A percentile compares a stretch with the other conserved stretches of the same genome.
These are phyloP conservation scores for Periconia sp. DNA, from an alignment of 2,329 filamentous ascomycete genomes.

Conservation along the genomic window DNA sequence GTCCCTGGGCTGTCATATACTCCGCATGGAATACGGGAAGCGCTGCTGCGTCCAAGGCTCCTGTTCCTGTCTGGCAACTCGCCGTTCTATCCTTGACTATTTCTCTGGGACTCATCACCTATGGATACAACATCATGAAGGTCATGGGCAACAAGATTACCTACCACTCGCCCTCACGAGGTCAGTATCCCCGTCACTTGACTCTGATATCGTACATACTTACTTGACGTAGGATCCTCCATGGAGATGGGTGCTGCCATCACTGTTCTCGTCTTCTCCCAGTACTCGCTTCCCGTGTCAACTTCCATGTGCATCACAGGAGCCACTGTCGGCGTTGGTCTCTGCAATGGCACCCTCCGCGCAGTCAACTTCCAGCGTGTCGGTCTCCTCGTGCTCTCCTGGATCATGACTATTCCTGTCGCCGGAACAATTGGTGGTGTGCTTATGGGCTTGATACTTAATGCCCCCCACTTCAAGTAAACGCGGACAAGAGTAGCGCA, in stretches of 20 bases:
- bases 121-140: constrained; percentile 87
- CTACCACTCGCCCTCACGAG: constrained; percentile 66
- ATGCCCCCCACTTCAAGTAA: constrained; percentile 60
- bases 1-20: constrained; percentile 47
- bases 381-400: constrained; percentile 68
- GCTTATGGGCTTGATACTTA: constrained; percentile 58
- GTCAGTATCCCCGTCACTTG: constrained; percentile 15
- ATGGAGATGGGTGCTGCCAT: constrained; percentile 84
- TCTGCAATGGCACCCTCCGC: constrained; percentile 74
- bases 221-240: constrained; percentile 56
- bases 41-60: constrained; percentile 65
- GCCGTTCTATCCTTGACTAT: constrained; percentile 70
- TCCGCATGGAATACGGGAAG: constrained; percentile 62
- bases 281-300: constrained; percentile 76
- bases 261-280: constrained; percentile 77
- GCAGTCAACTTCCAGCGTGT: constrained; percentile 78
- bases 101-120: constrained; percentile 71
- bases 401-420: constrained; percentile 69
- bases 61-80: constrained; percentile 77
- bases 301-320: constrained; percentile 75
- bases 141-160: constrained; percentile 85
- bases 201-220: constrained; percentile 8
- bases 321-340: constrained; percentile 77
- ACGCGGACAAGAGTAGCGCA: too few species aligned
- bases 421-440: constrained; percentile 61